phyloP scores from a whole-genome alignment of 2,329 filamentous ascomycete species.

The Alternaria sp. region DNA sequence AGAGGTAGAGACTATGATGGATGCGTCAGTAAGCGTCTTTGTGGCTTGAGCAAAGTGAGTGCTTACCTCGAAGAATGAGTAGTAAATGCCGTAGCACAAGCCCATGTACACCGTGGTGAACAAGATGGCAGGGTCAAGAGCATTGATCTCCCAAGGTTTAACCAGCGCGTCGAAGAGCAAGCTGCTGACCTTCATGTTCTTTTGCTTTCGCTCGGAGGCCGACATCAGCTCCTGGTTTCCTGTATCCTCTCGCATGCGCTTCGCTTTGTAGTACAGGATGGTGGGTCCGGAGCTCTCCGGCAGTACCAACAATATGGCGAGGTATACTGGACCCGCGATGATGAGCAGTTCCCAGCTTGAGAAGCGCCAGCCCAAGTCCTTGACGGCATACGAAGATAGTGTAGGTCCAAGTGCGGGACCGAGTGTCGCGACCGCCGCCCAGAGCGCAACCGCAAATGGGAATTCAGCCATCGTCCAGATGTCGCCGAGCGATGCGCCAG shows the following conservation, averaged over 20 bases:
- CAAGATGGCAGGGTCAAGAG: slow-evolving; percentile 81
- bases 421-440: slow-evolving; percentile 48
- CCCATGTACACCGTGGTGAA: slow-evolving; percentile 85
- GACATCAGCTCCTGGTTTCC: slow-evolving; percentile 72
- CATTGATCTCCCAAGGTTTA: slow-evolving; percentile 83
- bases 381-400: slow-evolving; percentile 75
- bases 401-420: slow-evolving; percentile 70
- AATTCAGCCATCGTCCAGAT: slow-evolving; percentile 49
- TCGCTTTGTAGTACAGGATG: slow-evolving; percentile 64
- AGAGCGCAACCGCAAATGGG: slow-evolving; percentile 50
- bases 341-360: slow-evolving; percentile 86
- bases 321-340: slow-evolving; percentile 71
- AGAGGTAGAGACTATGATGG: slow-evolving; percentile 53
- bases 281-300: slow-evolving; percentile 83
- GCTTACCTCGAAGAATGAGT: slow-evolving; percentile 72
- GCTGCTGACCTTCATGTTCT: slow-evolving; percentile 39
- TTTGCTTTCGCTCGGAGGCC: slow-evolving; percentile 75
- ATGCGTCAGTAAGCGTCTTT: not conserved
- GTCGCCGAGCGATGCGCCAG: slow-evolving; percentile 42
- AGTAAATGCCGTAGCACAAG: slow-evolving; percentile 74
- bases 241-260: slow-evolving; percentile 71
- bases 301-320: slow-evolving; percentile 79
- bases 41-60: not conserved
- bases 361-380: slow-evolving; percentile 77
- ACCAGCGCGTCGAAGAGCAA: slow-evolving; percentile 61